Base-by-base conservation (phyloP, 2,329 filamentous ascomycete genomes). In the Venturia effusa region DNA sequence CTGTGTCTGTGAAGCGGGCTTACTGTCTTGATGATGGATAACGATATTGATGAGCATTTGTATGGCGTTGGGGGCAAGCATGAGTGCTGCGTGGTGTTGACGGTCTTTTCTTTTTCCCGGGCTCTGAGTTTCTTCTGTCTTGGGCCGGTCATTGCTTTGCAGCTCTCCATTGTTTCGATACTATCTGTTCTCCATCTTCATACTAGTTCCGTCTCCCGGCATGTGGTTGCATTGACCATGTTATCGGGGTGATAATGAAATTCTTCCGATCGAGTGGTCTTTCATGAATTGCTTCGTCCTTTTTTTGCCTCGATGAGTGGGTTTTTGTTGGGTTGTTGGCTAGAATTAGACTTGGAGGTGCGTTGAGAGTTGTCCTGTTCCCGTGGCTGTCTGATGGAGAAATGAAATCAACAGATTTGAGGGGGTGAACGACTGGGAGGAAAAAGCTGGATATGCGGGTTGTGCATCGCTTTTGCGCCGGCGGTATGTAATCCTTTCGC, bases 21-120 rank as follows among this genome's bases (percentile, higher is more conserved):
- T n/a, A n/a, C 27, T 19, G 51, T 57, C 51, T 57, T 34, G 27
- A 57, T n/a, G 51, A 57, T 34, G 51, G 51, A 57, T 57, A 57
- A 57, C 51, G 51, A 57, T 57, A 24, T 57, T 57, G 51, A 57
- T 34, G 51, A 51, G 45, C 45, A 51, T 51, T 51, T 27, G 45
- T 27, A 57, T 57, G 51, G 51, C 7, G 51, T 57, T 19, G 19
- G 27, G 15, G 51, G 51, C 34, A 39, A 39, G 11, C n/a, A 48
- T 48, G 43, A 48, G 19, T 41, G 45, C 7, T 51, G 45, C 13
- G 10, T 3, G 22, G 45, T 51, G 22, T 51, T 51, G 3, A 27
- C 45, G 45, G 45, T 51, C 45, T 51, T 24, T 51, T 51, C 45
- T 27, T 51, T 24, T 51, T 51, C n/a, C 11, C 11, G 37, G 37